Evolutionary conservation across 1,284 basidiomycete species (phyloP), one percentile per base, ranked within the genome.

Genomic region (Lentinus polychrous): DNA sequence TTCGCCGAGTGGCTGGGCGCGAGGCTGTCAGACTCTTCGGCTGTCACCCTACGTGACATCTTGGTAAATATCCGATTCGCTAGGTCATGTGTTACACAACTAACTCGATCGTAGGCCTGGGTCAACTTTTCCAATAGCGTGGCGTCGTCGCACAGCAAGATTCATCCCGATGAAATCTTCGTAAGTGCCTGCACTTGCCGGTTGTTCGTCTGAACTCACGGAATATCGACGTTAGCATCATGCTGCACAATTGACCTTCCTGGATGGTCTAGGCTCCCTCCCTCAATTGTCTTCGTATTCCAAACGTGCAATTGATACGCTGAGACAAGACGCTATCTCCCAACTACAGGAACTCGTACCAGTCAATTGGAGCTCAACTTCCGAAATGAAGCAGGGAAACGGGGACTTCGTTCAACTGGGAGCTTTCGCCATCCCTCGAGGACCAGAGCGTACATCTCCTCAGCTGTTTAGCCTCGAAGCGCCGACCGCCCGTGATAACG

Each of bases 401-500:
- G 60, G 61, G 31, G 50, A 50, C 57, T 60, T 69, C 38, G 56
- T 63, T 39, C 77, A 76, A 40, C 73, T 98, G 37, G 93, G 92
- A 17, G 74, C 81, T 0, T 99, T 96, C 64, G 68, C 76, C 3
- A 74, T 97, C 24, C 64, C 72, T 5, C 80, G 77, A 56, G 93
- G 91, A 8, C 66, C 75, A 0, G 58, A 62, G 8, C 57, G 63
- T 1, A 54, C 68, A 0, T 51, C 60, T 2, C 54, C 59, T 1
- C 70, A 75, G n/a, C 49, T 61, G 1, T 97, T 97, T 76, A 91
- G 86, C 59, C 79, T 97, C 43, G 75, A 84, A 43, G 94, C 94
- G 0, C 91, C 91, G 0, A 99, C 96, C 1, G 90, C 94, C 7
- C 79, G 78, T 20, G 78, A 86, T 51, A 99, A 99, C 66, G 87